Conservation (phyloP, 2,329 filamentous ascomycete species). For the Hymenotorrendiella dingleyae region DNA sequence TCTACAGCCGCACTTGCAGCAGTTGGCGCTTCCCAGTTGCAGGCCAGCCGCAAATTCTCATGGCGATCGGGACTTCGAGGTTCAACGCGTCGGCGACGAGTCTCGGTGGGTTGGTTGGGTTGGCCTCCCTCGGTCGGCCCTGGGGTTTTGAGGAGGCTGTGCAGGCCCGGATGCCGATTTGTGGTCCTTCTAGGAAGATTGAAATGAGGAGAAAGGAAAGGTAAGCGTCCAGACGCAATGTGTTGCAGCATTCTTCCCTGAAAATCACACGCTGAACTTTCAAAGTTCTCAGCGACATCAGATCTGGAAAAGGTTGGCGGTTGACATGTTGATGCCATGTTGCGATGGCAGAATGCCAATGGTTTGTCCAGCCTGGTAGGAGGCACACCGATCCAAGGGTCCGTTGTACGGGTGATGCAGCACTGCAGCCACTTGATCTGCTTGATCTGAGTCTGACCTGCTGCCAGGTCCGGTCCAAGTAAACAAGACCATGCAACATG, state of each 20-base stretch:
- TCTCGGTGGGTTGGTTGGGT: not conserved
- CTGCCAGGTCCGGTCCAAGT: no score
- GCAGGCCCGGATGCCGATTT: not conserved
- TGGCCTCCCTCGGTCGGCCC: not conserved
- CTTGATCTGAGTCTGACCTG: not conserved
- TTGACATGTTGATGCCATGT: not conserved
- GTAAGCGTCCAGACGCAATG: constrained; percentile 5
- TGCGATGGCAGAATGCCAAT: no score
- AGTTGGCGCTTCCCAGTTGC: no score
- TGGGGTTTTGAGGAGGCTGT: not conserved
- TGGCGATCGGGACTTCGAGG: not conserved
- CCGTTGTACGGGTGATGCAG: no score
- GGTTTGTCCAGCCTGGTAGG: not conserved
- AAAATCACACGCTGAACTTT: not conserved
- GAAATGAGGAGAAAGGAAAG: constrained; percentile 3
- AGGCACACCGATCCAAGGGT: no score
- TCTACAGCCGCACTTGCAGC: no score
- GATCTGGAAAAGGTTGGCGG: not conserved
- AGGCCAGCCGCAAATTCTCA: not conserved
- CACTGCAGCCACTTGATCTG: not conserved
- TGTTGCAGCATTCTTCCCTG: constrained; percentile 9
- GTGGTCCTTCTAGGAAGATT: not conserved
- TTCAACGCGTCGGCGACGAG: not conserved
- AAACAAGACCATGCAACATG: no score
- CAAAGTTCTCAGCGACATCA: not conserved